A percentile compares a stretch with the other conserved stretches of the same genome.
These are phyloP conservation scores for Vigna trinervia DNA, from an alignment of 306 rosid species.

Conservation along the genomic window DNA sequence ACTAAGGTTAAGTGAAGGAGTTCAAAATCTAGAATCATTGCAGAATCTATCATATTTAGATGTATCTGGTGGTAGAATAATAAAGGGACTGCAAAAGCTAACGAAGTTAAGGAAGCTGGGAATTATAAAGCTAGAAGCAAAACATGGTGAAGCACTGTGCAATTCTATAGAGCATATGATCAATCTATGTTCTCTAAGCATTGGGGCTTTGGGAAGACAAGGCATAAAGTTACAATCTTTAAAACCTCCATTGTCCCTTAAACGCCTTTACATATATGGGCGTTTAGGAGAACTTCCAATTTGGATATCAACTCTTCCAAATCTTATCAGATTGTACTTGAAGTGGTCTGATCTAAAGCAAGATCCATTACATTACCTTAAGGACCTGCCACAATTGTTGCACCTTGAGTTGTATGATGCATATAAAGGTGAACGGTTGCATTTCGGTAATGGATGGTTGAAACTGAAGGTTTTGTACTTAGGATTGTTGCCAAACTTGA, in stretches of 20 bases:
- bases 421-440: neutral
- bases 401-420: neutral
- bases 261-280: neutral
- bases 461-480: neutral
- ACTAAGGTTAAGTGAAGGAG: neutral
- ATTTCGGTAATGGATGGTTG: neutral
- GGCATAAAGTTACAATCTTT: neutral
- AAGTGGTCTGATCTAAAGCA: neutral
- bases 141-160: neutral
- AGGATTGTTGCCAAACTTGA: neutral
- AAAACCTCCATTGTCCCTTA: neutral
- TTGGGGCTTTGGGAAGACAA: neutral
- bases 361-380: slow-evolving; percentile 3
- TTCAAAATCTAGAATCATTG: neutral
- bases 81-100: neutral
- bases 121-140: neutral
- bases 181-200: neutral
- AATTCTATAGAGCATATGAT: neutral
- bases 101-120: neutral
- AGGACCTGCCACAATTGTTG: neutral
- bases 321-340: neutral
- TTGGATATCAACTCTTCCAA: neutral
- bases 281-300: neutral
- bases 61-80: neutral
- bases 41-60: neutral